Conservation (phyloP, 164 flowering plant genomes). For the Stephania cephalantha region DNA sequence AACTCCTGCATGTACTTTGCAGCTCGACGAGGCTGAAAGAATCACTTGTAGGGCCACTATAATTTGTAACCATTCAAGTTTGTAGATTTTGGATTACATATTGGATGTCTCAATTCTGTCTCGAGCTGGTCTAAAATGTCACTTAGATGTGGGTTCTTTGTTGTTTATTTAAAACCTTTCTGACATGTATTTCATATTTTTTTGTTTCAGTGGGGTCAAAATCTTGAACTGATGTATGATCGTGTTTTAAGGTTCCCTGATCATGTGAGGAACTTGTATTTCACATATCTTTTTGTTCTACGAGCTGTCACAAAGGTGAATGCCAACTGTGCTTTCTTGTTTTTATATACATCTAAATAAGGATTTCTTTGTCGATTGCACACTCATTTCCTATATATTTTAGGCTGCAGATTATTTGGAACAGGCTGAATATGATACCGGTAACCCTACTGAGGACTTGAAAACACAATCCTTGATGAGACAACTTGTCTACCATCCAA, state of each 20-base stretch:
- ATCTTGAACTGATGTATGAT: constrained; percentile 65
- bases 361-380: not conserved
- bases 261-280: constrained; percentile 84
- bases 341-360: not conserved
- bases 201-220: constrained; percentile 70
- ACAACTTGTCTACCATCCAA: constrained; percentile 64
- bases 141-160: not conserved
- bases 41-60: not conserved
- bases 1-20: not conserved
- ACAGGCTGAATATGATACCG: constrained; percentile 91
- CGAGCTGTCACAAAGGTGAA: constrained; percentile 92
- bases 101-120: not conserved
- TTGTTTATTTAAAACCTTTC: not conserved
- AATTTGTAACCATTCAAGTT: not conserved
- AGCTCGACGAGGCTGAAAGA: not conserved
- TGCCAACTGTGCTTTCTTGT: constrained; percentile 2
- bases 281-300: constrained; percentile 91
- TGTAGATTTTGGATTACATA: not conserved
- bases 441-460: constrained; percentile 74
- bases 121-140: constrained; percentile 22
- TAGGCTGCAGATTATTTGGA: constrained; percentile 89
- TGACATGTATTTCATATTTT: not conserved
- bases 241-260: constrained; percentile 82
- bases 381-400: constrained; percentile 8
- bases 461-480: constrained; percentile 73